Conservation (phyloP, 306 rosid genomes). For the Hylodesmum podocarpum region DNA sequence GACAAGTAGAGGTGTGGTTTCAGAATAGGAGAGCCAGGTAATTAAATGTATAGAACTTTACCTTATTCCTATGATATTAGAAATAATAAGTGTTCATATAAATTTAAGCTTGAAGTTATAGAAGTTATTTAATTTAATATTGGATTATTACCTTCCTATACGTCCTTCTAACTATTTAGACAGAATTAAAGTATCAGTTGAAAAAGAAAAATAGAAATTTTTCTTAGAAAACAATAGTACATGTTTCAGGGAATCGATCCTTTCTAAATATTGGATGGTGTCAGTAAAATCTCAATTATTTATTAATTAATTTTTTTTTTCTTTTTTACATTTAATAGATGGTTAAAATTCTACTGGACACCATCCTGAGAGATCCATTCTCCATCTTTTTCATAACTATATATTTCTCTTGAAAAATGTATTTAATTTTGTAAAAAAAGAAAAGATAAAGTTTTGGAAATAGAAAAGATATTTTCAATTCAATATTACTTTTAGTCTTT, state of each 20-base stretch:
- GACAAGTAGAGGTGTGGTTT: conserved; percentile 99
- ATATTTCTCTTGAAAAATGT: background rate
- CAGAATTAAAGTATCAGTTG: background rate
- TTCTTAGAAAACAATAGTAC: background rate
- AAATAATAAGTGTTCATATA: background rate
- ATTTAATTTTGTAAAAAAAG: background rate
- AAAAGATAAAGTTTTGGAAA: background rate
- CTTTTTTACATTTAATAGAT: too few relatives aligned
- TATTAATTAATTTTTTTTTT: too few relatives aligned
- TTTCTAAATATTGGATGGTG: too few relatives aligned
- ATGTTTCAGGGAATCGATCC: too few relatives aligned
- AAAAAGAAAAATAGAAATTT: background rate
- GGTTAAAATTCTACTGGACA: too few relatives aligned
- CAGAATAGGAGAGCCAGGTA: conserved; percentile 97
- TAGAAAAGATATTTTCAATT: background rate
- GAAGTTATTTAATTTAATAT: background rate
- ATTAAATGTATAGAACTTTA: background rate
- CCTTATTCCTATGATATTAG: background rate
- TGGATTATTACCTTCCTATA: background rate
- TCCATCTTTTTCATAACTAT: too few relatives aligned
- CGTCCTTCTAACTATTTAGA: background rate
- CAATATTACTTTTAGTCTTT: background rate
- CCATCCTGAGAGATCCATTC: too few relatives aligned
- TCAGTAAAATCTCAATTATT: too few relatives aligned
- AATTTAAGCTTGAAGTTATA: background rate